These are phyloP conservation scores for Camellia granthamiana DNA, from an alignment of 148 eudicot species.

Conservation along the genomic window DNA sequence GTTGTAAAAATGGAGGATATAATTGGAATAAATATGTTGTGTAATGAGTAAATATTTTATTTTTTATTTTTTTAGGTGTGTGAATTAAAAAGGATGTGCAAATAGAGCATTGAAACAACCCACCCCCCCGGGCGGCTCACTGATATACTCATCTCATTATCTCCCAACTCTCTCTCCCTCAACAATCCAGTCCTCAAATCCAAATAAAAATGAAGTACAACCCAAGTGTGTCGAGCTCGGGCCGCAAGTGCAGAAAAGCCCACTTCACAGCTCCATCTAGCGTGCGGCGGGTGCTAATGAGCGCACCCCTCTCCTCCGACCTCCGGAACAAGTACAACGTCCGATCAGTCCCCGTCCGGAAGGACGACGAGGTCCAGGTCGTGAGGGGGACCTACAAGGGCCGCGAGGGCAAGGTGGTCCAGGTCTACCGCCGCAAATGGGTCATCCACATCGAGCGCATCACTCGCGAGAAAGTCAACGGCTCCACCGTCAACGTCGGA, in stretches of 20 bases:
- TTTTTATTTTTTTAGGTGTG: too few species aligned
- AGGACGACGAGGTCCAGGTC: constrained; percentile 78
- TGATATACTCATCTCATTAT: too few species aligned
- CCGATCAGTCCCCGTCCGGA: constrained; percentile 68
- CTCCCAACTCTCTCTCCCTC: too few species aligned
- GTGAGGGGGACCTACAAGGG: constrained; percentile 72
- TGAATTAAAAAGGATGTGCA: too few species aligned
- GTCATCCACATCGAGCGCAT: constrained; percentile 73
- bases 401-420: constrained; percentile 70
- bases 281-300: constrained; percentile 61
- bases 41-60: too few species aligned
- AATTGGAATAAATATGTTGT: too few species aligned
- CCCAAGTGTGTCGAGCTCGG: constrained; percentile 55
- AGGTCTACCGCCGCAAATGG: constrained; percentile 75
- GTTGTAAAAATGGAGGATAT: too few species aligned
- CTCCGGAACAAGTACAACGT: constrained; percentile 68
- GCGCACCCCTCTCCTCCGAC: constrained; percentile 63
- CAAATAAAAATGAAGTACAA: constrained; percentile 59
- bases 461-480: constrained; percentile 76
- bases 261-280: constrained; percentile 72
- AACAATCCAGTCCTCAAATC: neutral
- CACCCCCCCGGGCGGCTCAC: too few species aligned
- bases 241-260: constrained; percentile 70
- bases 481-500: constrained; percentile 69
- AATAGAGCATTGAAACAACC: too few species aligned